Evolutionary conservation across 345 rosid genomes (phyloP), one percentile per base, ranked within the genome.

Genomic region (Erysimum cheiranthoides): DNA sequence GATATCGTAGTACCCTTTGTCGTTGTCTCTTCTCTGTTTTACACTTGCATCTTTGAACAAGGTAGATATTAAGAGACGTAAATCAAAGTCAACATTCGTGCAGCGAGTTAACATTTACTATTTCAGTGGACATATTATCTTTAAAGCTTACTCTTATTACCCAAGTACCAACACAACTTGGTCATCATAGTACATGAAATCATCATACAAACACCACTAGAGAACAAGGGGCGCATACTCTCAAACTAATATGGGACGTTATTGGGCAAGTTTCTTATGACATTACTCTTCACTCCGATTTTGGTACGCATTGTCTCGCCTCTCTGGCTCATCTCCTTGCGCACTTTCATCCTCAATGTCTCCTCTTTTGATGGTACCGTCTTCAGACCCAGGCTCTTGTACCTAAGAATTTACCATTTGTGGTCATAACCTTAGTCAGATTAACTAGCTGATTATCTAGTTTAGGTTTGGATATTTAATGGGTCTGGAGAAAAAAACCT

Each of bases 351-450:
- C 89, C 86, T 88, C 78, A 91, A 86, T 74, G 78, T 73, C 46
- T 85, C 90, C 85, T 90, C 90, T 76, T 84, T 90, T 5, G 98
- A 81, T 51, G 77, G 93, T 58, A 85, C 90, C 0, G 97, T 91
- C 52, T 84, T 86, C 79, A 94, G 64, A 51, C 98, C 97, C 88
- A 92, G 83, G 85, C 90, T 90, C 85, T 81, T 81, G 86, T 93
- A 93, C 84, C 98, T 91, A 82, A 38, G 77, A 47, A 34, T 74
- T 66, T 10, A 70, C 39, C 49, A 53, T 61, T 52, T 31, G 10
- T 47, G 8, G 45, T 16, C 51, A 34, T 25, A 47, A 5, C 54
- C 43, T 73, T 61, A 51, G 71, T 46, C 21, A 35, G 18, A 31
- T 51, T 40, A 16, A 38, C 54, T 73, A 36, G 43, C 12, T 34